phyloP scores from a whole-genome alignment of 2,329 filamentous ascomycete genomes.

The Eutypella sp. region DNA sequence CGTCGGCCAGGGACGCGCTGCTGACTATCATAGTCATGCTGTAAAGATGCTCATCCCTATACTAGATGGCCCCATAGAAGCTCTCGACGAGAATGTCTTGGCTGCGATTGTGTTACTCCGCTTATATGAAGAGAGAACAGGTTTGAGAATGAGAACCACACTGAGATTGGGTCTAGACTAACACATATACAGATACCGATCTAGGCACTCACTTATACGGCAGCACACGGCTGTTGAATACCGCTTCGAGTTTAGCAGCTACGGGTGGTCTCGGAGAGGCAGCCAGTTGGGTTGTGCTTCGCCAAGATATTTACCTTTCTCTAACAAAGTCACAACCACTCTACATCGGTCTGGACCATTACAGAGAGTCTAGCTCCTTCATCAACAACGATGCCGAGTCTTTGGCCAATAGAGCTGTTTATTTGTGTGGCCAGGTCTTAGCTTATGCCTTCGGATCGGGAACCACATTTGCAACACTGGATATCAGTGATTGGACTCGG shows the following conservation, averaged over 20 bases:
- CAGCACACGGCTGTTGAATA: constrained; percentile 20
- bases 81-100: constrained; percentile 4
- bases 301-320: constrained; percentile 45
- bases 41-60: constrained; percentile 2
- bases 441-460: constrained; percentile 28
- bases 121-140: constrained; percentile 4
- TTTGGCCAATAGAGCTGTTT: constrained; percentile 22
- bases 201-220: constrained; percentile 22
- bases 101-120: constrained; percentile 3
- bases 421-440: constrained; percentile 26
- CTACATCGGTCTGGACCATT: constrained; percentile 32
- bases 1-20: not conserved
- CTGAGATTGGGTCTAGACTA: not conserved
- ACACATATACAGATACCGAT: constrained; percentile 11
- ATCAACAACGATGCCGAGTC: constrained; percentile 18
- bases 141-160: not conserved
- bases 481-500: constrained; percentile 9
- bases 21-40: constrained; percentile 1
- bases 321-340: constrained; percentile 34
- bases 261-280: constrained; percentile 35
- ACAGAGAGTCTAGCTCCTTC: constrained; percentile 20
- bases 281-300: constrained; percentile 41
- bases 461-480: constrained; percentile 4
- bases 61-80: constrained; percentile 3
- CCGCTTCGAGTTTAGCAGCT: constrained; percentile 21